A percentile compares a stretch with the other conserved stretches of the same genome.
Conservation (phyloP, 2,329 filamentous ascomycete species). For the Pyrenophora teres region DNA sequence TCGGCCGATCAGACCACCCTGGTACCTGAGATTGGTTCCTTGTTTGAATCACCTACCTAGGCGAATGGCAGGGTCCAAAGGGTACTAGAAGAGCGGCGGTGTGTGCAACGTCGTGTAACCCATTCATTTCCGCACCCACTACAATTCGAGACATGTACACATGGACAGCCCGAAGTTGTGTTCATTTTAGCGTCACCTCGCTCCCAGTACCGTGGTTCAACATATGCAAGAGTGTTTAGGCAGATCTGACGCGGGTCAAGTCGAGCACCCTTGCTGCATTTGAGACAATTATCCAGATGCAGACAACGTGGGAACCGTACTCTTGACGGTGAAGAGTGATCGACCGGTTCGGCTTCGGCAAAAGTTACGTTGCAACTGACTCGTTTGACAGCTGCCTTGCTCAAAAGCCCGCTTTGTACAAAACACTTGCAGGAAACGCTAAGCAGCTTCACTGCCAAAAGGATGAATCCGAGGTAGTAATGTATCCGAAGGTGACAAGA, state of each 20-base stretch:
- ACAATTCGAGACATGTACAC: slow-evolving; percentile 25
- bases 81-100: slow-evolving; percentile 18
- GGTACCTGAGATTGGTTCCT: background rate
- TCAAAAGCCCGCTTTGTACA: too few species aligned
- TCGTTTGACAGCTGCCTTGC: too few species aligned
- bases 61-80: slow-evolving; percentile 1
- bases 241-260: slow-evolving; percentile 16
- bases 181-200: slow-evolving; percentile 15
- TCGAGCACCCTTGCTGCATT: slow-evolving; percentile 14
- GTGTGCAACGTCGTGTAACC: slow-evolving; percentile 24
- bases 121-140: slow-evolving; percentile 13
- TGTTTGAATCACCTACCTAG: background rate
- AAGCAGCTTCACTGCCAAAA: too few species aligned
- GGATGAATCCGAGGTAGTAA: too few species aligned
- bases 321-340: background rate
- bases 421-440: too few species aligned
- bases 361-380: background rate
- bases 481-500: background rate
- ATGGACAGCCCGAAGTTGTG: slow-evolving; percentile 13
- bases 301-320: background rate
- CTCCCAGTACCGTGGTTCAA: slow-evolving; percentile 19
- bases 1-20: background rate
- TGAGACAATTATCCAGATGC: slow-evolving; percentile 16
- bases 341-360: background rate
- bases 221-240: slow-evolving; percentile 17